Conservation (phyloP, 495 filamentous ascomycete species). For the Penicillium verhagenii region DNA sequence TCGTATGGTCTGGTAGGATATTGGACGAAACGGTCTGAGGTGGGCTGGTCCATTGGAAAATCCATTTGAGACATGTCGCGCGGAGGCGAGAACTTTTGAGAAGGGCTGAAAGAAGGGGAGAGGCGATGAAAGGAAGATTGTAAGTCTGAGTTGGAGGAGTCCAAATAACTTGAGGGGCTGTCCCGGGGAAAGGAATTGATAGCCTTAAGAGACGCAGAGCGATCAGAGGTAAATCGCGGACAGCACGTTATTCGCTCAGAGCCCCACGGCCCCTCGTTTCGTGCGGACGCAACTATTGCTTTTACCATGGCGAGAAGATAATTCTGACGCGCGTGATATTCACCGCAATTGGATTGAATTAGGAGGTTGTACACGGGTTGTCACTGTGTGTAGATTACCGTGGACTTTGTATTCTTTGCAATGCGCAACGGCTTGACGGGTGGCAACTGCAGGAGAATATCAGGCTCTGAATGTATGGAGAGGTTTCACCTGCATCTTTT, state of each 20-base stretch:
- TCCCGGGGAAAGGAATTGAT: background rate
- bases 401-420: slow-evolving; percentile 14
- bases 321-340: slow-evolving; percentile 4
- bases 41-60: background rate
- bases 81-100: too few relatives aligned
- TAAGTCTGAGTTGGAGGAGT: background rate
- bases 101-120: background rate
- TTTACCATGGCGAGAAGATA: slow-evolving; percentile 14
- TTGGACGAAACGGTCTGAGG: background rate
- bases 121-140: background rate
- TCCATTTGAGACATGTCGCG: background rate
- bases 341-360: slow-evolving; percentile 19
- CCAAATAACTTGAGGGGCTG: background rate
- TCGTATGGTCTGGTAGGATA: background rate
- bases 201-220: background rate
- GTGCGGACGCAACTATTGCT: slow-evolving; percentile 13
- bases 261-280: slow-evolving; percentile 9
- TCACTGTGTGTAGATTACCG: slow-evolving; percentile 28
- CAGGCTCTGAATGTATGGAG: slow-evolving; percentile 22
- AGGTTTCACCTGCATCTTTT: slow-evolving; percentile 19
- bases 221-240: slow-evolving; percentile 3
- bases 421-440: slow-evolving; percentile 18
- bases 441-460: slow-evolving; percentile 32
- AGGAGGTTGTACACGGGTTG: slow-evolving; percentile 33
- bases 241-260: background rate